A percentile compares a stretch with the other conserved stretches of the same genome.
phyloP scores from a whole-genome alignment of 441 rosid species.

The Gossypium schwendimanii region DNA sequence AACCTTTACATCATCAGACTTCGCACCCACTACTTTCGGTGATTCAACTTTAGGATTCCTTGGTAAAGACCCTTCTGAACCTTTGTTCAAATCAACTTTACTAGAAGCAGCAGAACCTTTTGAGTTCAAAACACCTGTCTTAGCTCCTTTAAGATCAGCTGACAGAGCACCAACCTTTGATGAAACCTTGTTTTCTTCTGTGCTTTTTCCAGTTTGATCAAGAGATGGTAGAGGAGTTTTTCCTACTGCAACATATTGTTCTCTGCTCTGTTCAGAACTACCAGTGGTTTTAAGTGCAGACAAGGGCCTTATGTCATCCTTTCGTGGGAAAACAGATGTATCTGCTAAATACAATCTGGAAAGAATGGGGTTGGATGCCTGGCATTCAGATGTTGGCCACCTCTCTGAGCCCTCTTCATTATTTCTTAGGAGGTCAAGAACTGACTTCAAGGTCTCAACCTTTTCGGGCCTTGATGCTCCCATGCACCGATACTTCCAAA shows the following conservation, averaged over 20 bases:
- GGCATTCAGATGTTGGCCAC: conserved; percentile 35
- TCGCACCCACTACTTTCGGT: conserved; percentile 34
- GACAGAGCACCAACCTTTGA: conserved; percentile 31
- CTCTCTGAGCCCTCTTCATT: conserved; percentile 39
- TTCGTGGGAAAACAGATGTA: conserved; percentile 91
- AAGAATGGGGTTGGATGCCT: conserved; percentile 63
- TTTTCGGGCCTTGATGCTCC: conserved; percentile 79
- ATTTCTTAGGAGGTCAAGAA: conserved; percentile 67
- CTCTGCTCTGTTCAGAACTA: conserved; percentile 35
- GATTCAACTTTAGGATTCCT: conserved; percentile 31
- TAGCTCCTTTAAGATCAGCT: conserved; percentile 34
- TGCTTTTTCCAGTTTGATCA: conserved; percentile 25
- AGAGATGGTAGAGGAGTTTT: conserved; percentile 29
- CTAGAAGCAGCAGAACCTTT: conserved; percentile 31
- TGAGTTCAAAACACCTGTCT: conserved; percentile 35
- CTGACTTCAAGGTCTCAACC: conserved; percentile 85
- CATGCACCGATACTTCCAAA: conserved; percentile 95
- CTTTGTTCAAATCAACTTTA: conserved; percentile 30
- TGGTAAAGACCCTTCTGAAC: conserved; percentile 21
- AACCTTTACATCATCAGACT: conserved; percentile 50
- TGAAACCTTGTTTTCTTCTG: conserved; percentile 32
- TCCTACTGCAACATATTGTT: conserved; percentile 24
- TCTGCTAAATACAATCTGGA: conserved; percentile 95
- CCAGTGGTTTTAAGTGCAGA: conserved; percentile 35
- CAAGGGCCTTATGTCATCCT: conserved; percentile 77